Evolutionary conservation across 169 alveolate species (phyloP).

Genomic region (Cryptosporidium parvum): DNA sequence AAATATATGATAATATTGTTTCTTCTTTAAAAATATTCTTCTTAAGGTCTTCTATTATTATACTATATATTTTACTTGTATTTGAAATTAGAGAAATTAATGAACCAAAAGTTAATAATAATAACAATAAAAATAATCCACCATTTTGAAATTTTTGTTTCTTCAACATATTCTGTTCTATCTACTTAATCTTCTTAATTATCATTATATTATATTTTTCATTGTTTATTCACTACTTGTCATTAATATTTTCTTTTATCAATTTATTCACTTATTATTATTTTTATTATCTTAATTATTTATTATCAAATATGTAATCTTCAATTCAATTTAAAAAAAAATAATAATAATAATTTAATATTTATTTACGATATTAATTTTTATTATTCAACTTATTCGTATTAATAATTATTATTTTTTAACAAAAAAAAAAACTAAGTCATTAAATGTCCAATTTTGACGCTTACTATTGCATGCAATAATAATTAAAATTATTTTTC

Average conservation of each 20-base stretch:
- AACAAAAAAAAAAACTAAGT: no score
- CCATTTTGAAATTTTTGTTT: constrained; percentile 5
- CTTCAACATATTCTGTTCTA: constrained; percentile 5
- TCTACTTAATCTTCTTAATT: background rate
- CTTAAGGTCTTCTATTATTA: constrained; percentile 62
- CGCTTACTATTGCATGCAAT: background rate
- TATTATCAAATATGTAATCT: background rate
- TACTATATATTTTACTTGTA: constrained; percentile 62
- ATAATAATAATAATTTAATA: no score
- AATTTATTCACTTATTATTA: background rate
- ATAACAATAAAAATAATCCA: background rate
- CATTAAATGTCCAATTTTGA: background rate
- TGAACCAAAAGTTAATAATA: constrained; percentile 50
- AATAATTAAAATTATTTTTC: background rate
- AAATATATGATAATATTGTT: constrained; percentile 53
- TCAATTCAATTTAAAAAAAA: background rate
- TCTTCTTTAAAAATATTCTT: constrained; percentile 50
- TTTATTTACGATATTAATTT: no score
- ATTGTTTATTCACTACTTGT: background rate
- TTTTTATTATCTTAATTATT: background rate
- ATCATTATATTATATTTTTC: background rate
- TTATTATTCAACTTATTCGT: background rate
- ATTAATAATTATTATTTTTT: no score
- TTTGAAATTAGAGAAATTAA: constrained; percentile 45
- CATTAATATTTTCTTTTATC: background rate